Evolutionary conservation across 208 protist species (phyloP).

Genomic region (Angomonas ambiguus): DNA sequence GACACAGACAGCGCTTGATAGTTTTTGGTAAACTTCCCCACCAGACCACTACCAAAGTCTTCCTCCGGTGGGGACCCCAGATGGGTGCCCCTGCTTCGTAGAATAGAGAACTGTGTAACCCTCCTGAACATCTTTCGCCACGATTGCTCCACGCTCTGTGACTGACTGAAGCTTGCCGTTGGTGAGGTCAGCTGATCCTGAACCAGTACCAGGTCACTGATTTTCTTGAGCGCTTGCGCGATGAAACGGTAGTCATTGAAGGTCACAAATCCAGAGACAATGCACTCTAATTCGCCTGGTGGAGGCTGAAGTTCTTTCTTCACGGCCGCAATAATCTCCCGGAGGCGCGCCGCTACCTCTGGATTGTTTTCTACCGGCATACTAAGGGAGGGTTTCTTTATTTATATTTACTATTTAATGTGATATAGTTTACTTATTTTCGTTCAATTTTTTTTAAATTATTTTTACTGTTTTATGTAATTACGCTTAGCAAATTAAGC

Average conservation of each 20-base stretch:
- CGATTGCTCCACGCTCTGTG: not conserved
- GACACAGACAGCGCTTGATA: not conserved
- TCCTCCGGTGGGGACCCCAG: not conserved
- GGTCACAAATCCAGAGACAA: constrained; percentile 27
- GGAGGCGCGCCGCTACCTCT: not conserved
- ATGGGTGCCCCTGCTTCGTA: not conserved
- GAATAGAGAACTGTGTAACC: not conserved
- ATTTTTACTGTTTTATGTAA: too few relatives aligned
- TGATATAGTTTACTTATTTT: too few relatives aligned
- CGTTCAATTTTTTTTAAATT: too few relatives aligned
- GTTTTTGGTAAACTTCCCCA: not conserved
- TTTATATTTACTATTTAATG: too few relatives aligned
- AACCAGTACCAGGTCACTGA: constrained; percentile 3
- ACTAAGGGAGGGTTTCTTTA: too few relatives aligned
- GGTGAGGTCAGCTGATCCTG: not conserved
- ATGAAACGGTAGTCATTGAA: constrained; percentile 22
- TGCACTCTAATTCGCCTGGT: constrained; percentile 26
- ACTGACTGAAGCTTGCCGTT: not conserved
- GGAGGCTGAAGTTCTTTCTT: not conserved
- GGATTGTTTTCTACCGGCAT: too few relatives aligned
- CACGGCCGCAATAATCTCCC: not conserved
- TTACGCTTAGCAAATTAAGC: too few relatives aligned
- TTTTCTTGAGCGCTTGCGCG: constrained; percentile 17
- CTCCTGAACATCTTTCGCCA: constrained; percentile 1
- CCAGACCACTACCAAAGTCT: not conserved